Base-by-base conservation (phyloP, 768 basidiomycete genomes). In the Podaxis pistillaris region DNA sequence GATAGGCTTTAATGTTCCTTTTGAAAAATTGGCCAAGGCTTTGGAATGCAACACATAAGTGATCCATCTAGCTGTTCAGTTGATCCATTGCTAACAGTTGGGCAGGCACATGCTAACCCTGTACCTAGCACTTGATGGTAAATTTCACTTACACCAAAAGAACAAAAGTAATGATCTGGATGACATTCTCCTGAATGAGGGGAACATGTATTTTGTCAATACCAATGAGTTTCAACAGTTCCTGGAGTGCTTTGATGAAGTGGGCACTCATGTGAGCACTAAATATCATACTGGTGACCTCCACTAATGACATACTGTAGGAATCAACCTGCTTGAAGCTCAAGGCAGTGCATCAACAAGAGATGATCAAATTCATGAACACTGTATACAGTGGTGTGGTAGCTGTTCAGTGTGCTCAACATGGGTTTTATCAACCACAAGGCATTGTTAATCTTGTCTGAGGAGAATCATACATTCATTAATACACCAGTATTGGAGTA, bases 351-450 rank as follows among this genome's bases (percentile, higher is more conserved):
- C 53, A 62, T 17, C 66, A 74, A 40, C 73, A 74, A 56, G 69
- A 47, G 69, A 69, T 12, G 17, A 12, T 5, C 3, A 40, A 40
- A 40, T 40, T 40, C 17, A 40, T 0, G 1, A 17, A 40, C 55
- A 64, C 67, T 19, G 68, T 67, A n/a, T 65, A 71, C 38, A 72
- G 58, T 6, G 71, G 73, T 2, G 69, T 74, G 1, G 68, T 75
- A 6, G 66, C 68, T 2, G 53, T 74, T 3, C 68, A 72, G 28
- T 75, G 73, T 62, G 71, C 72, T 7, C 66, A 69, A 3, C 72
- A 75, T 62, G 68, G 72, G 7, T 69, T 72, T 49, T 74, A 62
- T 47, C 44, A 68, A 41, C 66, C 61, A 0, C 53, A 67, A 9
- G 71, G 68, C 0, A 67, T 69, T 56, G 72, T 70, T 1, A 71